Evolutionary conservation across 352 stramenopile species (phyloP), one percentile per base, ranked within the genome.

Genomic region (Phytopythium aichiense): DNA sequence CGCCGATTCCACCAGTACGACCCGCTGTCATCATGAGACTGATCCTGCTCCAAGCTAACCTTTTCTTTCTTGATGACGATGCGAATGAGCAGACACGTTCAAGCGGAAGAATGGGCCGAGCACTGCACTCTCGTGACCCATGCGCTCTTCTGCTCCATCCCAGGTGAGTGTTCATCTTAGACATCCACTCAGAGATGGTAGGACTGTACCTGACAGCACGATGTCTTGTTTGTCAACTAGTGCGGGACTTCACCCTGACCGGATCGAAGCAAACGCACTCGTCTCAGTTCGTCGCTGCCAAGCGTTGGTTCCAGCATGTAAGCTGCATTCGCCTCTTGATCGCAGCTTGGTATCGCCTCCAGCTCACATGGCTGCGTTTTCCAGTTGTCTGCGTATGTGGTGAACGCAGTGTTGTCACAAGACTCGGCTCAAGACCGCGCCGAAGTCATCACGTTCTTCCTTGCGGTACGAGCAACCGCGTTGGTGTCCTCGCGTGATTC

Each of bases 271-370:
- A 73, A 8, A 51, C 62, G 16, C 79, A 87, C 60, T 88, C 76
- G 2, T 31, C 60, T 35, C 72, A 89, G 28, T 95, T 93, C 54
- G 63, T 76, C 38, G 75, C 70, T 35, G 78, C 82, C 22, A 92
- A 87, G 57, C 81, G 77, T 12, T 95, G 85, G 85, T 94, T 94
- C 60, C 85, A 94, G 57, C 84, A 95, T 63, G 87, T 95, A 76
- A 18, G 81, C 68, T 45, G 23, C 13, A 7, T 28, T 23, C 6
- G n/a, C 31, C 20, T 55, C 31, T 50, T 13, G 62, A 56, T 6
- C 20, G 2, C 9, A 25, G 7, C n/a, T 25, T 18, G 20, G 11
- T 52, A n/a, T 43, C 35, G 20, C 22, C 6, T 53, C 22, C 35
- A 33, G 35, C 31, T 5, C 25, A 67, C 42, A 68, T 50, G 31